phyloP scores from a whole-genome alignment of 345 rosid genomes.

The Crucihimalaya himalaica region DNA sequence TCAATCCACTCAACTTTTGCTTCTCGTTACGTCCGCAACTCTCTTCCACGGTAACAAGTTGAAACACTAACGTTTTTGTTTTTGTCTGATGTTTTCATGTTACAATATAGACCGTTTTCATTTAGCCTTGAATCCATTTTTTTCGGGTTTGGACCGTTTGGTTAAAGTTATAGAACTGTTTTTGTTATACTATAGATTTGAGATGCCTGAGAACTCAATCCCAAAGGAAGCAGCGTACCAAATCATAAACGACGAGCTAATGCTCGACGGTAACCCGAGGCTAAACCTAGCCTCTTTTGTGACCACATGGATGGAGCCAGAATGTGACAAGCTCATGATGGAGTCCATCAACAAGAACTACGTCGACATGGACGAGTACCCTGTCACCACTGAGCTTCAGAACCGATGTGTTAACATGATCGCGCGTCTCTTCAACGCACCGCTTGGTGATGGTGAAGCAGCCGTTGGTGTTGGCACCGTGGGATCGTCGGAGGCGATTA shows the following conservation, averaged over 20 bases:
- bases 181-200: slow-evolving; percentile 26
- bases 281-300: slow-evolving; percentile 64
- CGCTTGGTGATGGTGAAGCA: slow-evolving; percentile 55
- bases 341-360: slow-evolving; percentile 62
- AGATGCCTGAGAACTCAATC: slow-evolving; percentile 61
- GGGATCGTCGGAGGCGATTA: slow-evolving; percentile 66
- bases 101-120: too few relatives aligned
- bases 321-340: slow-evolving; percentile 71
- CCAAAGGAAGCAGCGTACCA: slow-evolving; percentile 68
- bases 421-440: slow-evolving; percentile 48
- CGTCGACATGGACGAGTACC: slow-evolving; percentile 70
- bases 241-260: slow-evolving; percentile 62
- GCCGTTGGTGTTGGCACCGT: slow-evolving; percentile 66
- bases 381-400: slow-evolving; percentile 68
- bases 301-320: slow-evolving; percentile 76
- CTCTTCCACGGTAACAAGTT: slow-evolving; percentile 60
- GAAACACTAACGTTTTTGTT: background rate
- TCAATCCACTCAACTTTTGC: slow-evolving; percentile 89
- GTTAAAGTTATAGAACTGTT: too few relatives aligned
- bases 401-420: slow-evolving; percentile 51
- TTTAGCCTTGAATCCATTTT: too few relatives aligned
- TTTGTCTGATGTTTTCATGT: background rate
- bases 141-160: too few relatives aligned
- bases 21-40: slow-evolving; percentile 78
- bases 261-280: slow-evolving; percentile 68